Evolutionary conservation across 148 eudicot genomes (phyloP).

Genomic region (Spergularia bocconei): DNA sequence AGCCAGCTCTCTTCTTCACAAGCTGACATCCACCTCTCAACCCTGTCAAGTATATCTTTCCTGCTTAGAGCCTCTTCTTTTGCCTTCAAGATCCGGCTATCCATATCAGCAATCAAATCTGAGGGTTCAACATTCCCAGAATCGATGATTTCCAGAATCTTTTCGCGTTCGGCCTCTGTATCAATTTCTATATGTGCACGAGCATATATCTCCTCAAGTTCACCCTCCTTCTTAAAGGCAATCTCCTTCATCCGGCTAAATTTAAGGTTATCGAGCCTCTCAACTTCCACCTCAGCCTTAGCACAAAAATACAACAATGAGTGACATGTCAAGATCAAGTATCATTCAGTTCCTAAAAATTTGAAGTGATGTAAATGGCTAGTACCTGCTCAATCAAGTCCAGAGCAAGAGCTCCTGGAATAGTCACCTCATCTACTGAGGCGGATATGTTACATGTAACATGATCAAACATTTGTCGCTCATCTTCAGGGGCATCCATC

Average conservation of each 20-base stretch:
- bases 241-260: slow-evolving; percentile 98
- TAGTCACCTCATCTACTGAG: slow-evolving; percentile 76
- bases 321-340: slow-evolving; percentile 4
- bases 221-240: slow-evolving; percentile 90
- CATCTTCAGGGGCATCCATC: slow-evolving; percentile 85
- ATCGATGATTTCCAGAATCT: slow-evolving; percentile 76
- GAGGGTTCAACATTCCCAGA: slow-evolving; percentile 91
- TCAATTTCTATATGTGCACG: slow-evolving; percentile 93
- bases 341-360: neutral
- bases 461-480: slow-evolving; percentile 80
- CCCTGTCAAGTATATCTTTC: slow-evolving; percentile 95
- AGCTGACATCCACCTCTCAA: slow-evolving; percentile 99
- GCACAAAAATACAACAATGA: slow-evolving; percentile 7
- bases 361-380: slow-evolving; percentile 1
- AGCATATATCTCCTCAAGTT: slow-evolving; percentile 90
- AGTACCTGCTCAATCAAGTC: slow-evolving; percentile 90
- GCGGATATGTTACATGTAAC: slow-evolving; percentile 90
- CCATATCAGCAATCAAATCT: slow-evolving; percentile 95
- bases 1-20: slow-evolving; percentile 99
- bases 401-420: slow-evolving; percentile 89
- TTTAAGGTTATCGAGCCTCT: slow-evolving; percentile 90
- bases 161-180: slow-evolving; percentile 78
- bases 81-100: slow-evolving; percentile 79
- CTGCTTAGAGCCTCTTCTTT: slow-evolving; percentile 94
- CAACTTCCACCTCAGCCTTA: slow-evolving; percentile 96